phyloP scores from a whole-genome alignment of 129 eudicot genomes.

The Deinandra increscens region DNA sequence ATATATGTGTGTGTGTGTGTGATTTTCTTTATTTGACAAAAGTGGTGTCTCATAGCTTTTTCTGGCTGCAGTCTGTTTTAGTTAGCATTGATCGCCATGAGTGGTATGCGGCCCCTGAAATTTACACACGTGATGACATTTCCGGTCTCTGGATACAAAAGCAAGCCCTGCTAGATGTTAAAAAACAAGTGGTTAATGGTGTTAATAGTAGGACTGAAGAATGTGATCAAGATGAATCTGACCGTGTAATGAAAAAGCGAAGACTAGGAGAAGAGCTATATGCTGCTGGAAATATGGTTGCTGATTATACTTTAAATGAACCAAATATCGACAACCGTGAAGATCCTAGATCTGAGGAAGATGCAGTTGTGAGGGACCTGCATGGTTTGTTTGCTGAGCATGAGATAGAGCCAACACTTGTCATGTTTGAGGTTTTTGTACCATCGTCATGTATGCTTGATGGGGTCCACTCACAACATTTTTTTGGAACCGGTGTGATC shows the following conservation, averaged over 20 bases:
- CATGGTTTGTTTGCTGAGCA: constrained; percentile 82
- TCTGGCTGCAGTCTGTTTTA: constrained; percentile 72
- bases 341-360: constrained; percentile 41
- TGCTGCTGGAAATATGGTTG: constrained; percentile 32
- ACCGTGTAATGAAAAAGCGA: constrained; percentile 56
- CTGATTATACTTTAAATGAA: constrained; percentile 45
- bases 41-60: constrained; percentile 6
- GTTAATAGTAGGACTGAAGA: constrained; percentile 44
- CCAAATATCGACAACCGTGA: constrained; percentile 45
- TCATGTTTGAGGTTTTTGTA: constrained; percentile 93
- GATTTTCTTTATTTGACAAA: neutral
- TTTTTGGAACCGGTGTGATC: constrained; percentile 82
- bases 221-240: constrained; percentile 49
- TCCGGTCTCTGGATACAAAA: constrained; percentile 72
- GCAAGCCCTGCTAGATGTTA: constrained; percentile 48
- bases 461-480: constrained; percentile 93
- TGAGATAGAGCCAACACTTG: constrained; percentile 79
- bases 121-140: constrained; percentile 73
- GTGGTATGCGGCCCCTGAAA: constrained; percentile 91
- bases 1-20: constrained; percentile 1
- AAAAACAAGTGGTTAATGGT: constrained; percentile 46
- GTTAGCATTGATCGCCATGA: constrained; percentile 89
- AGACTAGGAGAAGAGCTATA: constrained; percentile 48
- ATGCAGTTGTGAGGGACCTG: constrained; percentile 44
- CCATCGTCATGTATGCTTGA: constrained; percentile 93